Percentiles rank a stretch among this genome's conserved stretches.
phyloP scores from a whole-genome alignment of 768 basidiomycete species.

The Phallus indusiatus region DNA sequence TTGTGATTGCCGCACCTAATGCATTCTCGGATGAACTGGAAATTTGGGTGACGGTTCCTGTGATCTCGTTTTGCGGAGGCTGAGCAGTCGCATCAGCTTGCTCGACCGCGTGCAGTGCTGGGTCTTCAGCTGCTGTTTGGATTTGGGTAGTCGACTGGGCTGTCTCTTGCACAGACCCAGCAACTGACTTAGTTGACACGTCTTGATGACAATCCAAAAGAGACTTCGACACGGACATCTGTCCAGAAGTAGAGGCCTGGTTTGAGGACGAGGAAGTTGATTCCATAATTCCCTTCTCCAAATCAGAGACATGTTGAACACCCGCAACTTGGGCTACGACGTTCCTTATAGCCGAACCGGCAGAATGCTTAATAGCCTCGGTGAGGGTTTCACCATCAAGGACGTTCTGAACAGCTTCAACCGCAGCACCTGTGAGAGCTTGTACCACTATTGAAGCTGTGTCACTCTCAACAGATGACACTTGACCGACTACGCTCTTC shows the following conservation, averaged over 20 bases:
- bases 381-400: background rate
- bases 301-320: background rate
- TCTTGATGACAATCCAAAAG: background rate
- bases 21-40: too few species aligned
- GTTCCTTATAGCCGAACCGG: background rate
- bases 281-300: background rate
- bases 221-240: background rate
- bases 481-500: background rate
- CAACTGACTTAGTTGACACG: background rate
- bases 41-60: too few species aligned
- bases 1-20: too few species aligned
- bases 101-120: too few species aligned
- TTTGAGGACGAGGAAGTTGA: background rate
- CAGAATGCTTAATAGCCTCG: background rate
- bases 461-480: background rate
- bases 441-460: background rate
- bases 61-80: too few species aligned
- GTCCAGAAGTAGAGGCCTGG: background rate
- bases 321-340: background rate
- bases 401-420: background rate
- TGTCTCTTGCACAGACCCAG: background rate
- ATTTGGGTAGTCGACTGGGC: background rate
- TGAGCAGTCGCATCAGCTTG: too few species aligned
- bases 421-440: background rate
- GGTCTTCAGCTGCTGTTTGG: too few species aligned